Base-by-base conservation (phyloP, 2,329 filamentous ascomycete species). In the Zymoseptoria tritici region DNA sequence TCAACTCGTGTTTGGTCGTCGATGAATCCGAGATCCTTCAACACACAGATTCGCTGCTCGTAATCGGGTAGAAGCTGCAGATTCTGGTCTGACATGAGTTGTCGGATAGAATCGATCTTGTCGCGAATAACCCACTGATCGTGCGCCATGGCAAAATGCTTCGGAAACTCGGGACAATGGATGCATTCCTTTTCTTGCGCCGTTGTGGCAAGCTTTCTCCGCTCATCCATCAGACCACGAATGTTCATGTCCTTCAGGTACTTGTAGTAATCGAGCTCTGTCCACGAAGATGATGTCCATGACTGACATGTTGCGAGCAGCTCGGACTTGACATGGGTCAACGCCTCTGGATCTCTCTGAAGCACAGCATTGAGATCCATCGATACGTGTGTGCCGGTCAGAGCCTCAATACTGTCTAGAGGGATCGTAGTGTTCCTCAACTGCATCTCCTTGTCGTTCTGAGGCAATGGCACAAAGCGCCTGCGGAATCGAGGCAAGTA, bases 111-210 rank as follows among this genome's bases (percentile, higher is more conserved):
- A 13, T 86, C 84, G 67, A 99, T 97, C 68, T 95, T 92, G 73
- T 96, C 91, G 73, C 94, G 90, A 73, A 99, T 91, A 53, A 96
- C 82, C 91, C 93, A 97, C 75, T 97, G 90, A 71, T 97, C 91
- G 71, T 99, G 91, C 70, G 92, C 90, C 89, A 96, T 95, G 63
- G 91, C 89, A 72, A 94, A 97, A 73, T 99, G 94, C 75, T 95
- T 93, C 63, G 94, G 73, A 75, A 97, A 96, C 55, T 88, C 76
- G 0, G 86, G 83, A 70, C 94, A 99, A 46, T 80, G 76, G 21
- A 89, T 74, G 62, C 88, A 89, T 24, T 83, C 80, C 49, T 86
- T 85, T 22, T 81, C 79, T 60, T 87, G 81, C n/a, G 87, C 85
- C 58, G 80, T 80, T 50, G 78, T 75, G 8, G 85, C 85, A 62